Percentiles rank a stretch among this genome's conserved stretches.
Evolutionary conservation across 1,284 basidiomycete species (phyloP).

Genomic region (Apiotrichum gamsii): DNA sequence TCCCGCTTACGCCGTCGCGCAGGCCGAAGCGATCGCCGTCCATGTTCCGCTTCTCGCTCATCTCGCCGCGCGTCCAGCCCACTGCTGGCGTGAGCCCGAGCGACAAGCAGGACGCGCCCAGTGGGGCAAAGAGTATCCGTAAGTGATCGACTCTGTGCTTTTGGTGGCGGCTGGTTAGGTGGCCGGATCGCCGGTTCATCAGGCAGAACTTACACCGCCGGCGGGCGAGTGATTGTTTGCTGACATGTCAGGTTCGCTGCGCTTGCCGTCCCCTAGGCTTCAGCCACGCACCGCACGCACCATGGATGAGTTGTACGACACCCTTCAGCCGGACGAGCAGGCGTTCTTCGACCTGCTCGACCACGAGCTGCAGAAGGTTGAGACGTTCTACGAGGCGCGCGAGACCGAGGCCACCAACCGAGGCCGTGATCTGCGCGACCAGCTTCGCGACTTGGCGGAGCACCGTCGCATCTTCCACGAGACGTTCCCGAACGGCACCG

Average conservation of each 20-base stretch:
- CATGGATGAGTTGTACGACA: slow-evolving; percentile 40
- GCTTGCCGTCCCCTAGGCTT: slow-evolving; percentile 28
- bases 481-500: slow-evolving; percentile 34
- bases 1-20: too few relatives aligned
- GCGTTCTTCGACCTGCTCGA: slow-evolving; percentile 72
- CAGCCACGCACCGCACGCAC: slow-evolving; percentile 19
- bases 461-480: slow-evolving; percentile 66
- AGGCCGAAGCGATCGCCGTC: not conserved
- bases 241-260: slow-evolving; percentile 26
- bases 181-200: too few relatives aligned
- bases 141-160: too few relatives aligned
- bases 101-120: slow-evolving; percentile 8
- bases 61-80: slow-evolving; percentile 3
- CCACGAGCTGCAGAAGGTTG: slow-evolving; percentile 69
- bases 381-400: slow-evolving; percentile 69
- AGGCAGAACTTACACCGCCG: too few relatives aligned
- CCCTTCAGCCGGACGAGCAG: slow-evolving; percentile 53
- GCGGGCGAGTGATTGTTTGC: too few relatives aligned
- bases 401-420: slow-evolving; percentile 62
- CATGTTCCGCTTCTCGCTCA: slow-evolving; percentile 4
- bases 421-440: slow-evolving; percentile 57
- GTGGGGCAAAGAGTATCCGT: slow-evolving; percentile 8
- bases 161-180: too few relatives aligned
- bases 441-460: slow-evolving; percentile 66
- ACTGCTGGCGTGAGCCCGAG: slow-evolving; percentile 5